Percentiles rank a stretch among this genome's conserved stretches.
phyloP scores from a whole-genome alignment of 768 basidiomycete genomes.

The Suillus decipiens region DNA sequence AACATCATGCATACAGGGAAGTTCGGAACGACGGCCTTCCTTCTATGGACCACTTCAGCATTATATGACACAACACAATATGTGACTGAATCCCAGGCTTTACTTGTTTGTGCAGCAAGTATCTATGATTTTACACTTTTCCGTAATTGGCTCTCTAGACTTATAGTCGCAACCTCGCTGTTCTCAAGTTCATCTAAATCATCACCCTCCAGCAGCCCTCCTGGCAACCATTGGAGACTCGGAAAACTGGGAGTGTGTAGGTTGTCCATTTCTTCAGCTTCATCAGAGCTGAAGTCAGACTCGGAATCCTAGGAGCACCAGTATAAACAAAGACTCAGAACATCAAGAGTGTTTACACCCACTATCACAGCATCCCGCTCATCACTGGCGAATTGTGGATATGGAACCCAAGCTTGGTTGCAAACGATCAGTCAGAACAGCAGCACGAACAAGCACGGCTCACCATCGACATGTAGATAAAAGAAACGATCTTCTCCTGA shows the following conservation, averaged over 20 bases:
- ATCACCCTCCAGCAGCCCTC: not conserved
- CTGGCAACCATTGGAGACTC: not conserved
- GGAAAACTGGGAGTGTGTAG: not conserved
- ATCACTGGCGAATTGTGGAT: not conserved
- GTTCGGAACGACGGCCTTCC: not conserved
- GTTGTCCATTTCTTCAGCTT: not conserved
- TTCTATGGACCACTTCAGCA: not conserved
- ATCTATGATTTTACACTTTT: not conserved
- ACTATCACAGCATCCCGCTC: not conserved
- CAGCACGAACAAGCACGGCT: not conserved
- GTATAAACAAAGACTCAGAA: not conserved
- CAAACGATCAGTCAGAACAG: not conserved
- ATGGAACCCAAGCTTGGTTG: not conserved
- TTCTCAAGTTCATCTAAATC: not conserved
- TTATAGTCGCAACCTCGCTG: not conserved
- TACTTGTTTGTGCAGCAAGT: not conserved
- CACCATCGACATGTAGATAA: constrained; percentile 4
- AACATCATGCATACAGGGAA: not conserved
- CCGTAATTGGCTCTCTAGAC: not conserved
- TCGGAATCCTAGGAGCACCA: not conserved
- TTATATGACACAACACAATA: too few species aligned
- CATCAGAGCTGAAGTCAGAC: not conserved
- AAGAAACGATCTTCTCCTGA: constrained; percentile 1
- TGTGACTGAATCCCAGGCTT: not conserved
- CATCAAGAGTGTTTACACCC: not conserved